A percentile compares a stretch with the other conserved stretches of the same genome.
phyloP scores from a whole-genome alignment of 768 basidiomycete genomes.

The Rhizopogon sp. region DNA sequence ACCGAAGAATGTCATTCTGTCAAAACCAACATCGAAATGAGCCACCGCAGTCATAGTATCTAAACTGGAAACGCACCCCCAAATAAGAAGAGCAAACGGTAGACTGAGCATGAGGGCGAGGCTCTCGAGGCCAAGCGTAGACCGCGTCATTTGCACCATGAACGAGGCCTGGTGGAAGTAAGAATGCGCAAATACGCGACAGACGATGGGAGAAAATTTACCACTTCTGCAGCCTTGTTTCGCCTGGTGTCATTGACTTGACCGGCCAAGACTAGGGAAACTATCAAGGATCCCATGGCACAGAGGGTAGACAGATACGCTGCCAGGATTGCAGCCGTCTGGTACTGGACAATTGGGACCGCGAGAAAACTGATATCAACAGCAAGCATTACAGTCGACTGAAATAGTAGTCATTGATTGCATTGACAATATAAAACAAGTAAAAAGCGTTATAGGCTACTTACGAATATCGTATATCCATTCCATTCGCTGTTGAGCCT shows the following conservation, averaged over 20 bases:
- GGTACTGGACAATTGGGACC: constrained; percentile 21
- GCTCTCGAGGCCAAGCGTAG: constrained; percentile 32
- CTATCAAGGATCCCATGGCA: constrained; percentile 1
- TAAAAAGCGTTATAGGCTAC: constrained; percentile 8
- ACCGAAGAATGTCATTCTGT: constrained; percentile 5
- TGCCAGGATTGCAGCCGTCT: not conserved
- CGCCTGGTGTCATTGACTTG: constrained; percentile 21
- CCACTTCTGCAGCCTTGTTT: constrained; percentile 20
- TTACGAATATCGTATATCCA: constrained; percentile 42
- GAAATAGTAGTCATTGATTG: not conserved
- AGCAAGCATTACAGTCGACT: constrained; percentile 7
- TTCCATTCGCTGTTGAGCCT: constrained; percentile 44
- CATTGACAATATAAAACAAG: not conserved
- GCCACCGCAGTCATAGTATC: not conserved
- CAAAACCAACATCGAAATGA: not conserved
- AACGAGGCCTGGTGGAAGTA: not conserved
- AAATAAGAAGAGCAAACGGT: constrained; percentile 46
- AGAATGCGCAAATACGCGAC: not conserved
- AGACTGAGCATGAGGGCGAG: constrained; percentile 44
- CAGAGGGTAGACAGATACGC: constrained; percentile 5
- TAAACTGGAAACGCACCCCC: constrained; percentile 35
- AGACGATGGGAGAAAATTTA: constrained; percentile 17
- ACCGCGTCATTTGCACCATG: constrained; percentile 8
- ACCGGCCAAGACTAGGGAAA: constrained; percentile 2
- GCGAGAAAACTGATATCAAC: constrained; percentile 6